Base-by-base conservation (phyloP, 2,329 filamentous ascomycete species). In the Sphaerostilbella broomeana region DNA sequence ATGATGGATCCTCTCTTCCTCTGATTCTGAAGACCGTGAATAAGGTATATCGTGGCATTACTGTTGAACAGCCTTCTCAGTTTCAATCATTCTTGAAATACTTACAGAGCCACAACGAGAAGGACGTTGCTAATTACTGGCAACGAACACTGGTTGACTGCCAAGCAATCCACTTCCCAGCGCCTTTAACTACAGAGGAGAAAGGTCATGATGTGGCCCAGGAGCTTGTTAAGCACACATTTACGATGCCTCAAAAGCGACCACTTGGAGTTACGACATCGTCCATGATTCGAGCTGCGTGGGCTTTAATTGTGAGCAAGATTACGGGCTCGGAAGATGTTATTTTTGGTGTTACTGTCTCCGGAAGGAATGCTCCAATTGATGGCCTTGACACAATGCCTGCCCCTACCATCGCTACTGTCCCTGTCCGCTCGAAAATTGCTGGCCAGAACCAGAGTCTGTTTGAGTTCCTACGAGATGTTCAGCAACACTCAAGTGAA, bases 301-400 rank as follows among this genome's bases (percentile, higher is more conserved):
- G 31, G 38, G 38, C 31, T 4, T 35, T 39, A 10, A 17, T 64
- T 5, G 52, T 63, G 1, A 53, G 57, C 0, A 43, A 60, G 2
- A 62, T 63, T 34, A 54, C 64, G 47, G 53, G 7, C 42, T 57
- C 37, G 7, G 12, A 36, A 5, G 35, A 44, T 30, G 31, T 54
- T 3, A 11, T 48, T 1, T 55, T 52, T 28, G 53, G 52, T 3
- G 41, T 36, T 1, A 44, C 44, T 6, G 31, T 47, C 1, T 47
- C 43, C 3, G 52, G 52, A 4, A 40, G 49, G 4, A 42, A 51
- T 13, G 44, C 47, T 1, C 42, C 44, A 1, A 21, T 54, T 3
- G 21, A 24, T 4, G 44, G 44, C 5, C 45, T 55, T 4, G 46
- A 47, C 6, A 17, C 36, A 8, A 42, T 52, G 2, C 30, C 45